Evolutionary conservation across 352 stramenopile genomes (phyloP), one percentile per base, ranked within the genome.

Genomic region (Phytophthora syringae): DNA sequence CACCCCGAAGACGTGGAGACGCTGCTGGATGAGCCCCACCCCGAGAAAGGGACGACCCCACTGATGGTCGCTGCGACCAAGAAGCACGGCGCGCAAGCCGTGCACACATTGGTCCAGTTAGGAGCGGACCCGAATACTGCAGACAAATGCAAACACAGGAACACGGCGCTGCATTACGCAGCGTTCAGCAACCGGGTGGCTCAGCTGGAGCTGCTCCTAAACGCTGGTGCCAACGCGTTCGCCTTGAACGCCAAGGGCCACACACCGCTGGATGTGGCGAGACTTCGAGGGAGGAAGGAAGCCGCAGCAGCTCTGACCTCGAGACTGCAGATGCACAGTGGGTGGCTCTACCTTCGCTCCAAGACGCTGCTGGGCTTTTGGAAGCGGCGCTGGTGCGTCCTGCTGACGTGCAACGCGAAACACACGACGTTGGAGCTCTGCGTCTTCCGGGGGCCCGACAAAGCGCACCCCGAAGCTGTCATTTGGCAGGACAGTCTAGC

Each of bases 101-200:
- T 92, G 25, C 81, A 77, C 22, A 43, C 73, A 40, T 60, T 94
- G 37, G 56, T 94, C 30, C 71, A 89, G 42, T 79, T 83, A 37
- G 86, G 86, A 43, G 83, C 82, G 7, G 64, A 88, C 37, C 42
- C 81, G 30, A 28, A 80, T 25, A 48, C 74, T 9, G 62, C 61
- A 3, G 80, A 89, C 64, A 67, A 43, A 4, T 64, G 62, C 37
- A 72, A 75, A 20, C 70, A 80, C 58, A 57, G 64, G 45, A 80
- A 80, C 66, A 94, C 86, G 43, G 83, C 83, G 49, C 69, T 94
- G 44, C 86, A 94, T 37, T 82, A 85, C 53, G 86, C 86, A 7
- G 82, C 83, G 13, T 77, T 82, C 50, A 66, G 60, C 44, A 88
- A 92, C 61, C 72, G 76, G 24, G 57, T 84, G 42, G 49, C 62